These are phyloP conservation scores for Alnus rubra DNA, from an alignment of 306 rosid genomes.

Conservation along the genomic window DNA sequence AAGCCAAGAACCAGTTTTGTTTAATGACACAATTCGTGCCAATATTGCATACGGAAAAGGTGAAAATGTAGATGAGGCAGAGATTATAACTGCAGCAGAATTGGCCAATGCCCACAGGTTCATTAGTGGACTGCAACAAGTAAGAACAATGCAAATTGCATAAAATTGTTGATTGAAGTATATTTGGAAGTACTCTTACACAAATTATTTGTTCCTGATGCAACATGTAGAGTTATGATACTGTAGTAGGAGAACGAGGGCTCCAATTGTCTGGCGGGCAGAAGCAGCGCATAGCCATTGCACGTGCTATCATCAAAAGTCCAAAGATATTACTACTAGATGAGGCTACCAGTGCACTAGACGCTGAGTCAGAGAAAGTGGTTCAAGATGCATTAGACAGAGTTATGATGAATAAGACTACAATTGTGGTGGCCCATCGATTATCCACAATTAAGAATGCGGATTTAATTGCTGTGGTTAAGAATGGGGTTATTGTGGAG, in stretches of 20 bases:
- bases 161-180: background rate
- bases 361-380: constrained; percentile 80
- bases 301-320: constrained; percentile 77
- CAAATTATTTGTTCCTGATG: constrained; percentile 13
- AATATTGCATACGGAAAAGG: constrained; percentile 83
- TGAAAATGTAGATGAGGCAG: constrained; percentile 75
- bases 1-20: constrained; percentile 79
- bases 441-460: constrained; percentile 83
- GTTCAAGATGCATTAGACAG: constrained; percentile 87
- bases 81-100: constrained; percentile 67
- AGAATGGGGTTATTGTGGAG: constrained; percentile 79
- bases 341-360: constrained; percentile 89
- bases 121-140: constrained; percentile 74
- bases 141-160: constrained; percentile 17
- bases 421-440: constrained; percentile 81
- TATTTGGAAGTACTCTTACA: background rate
- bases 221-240: constrained; percentile 63
- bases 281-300: constrained; percentile 82
- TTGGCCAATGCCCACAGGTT: constrained; percentile 82
- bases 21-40: constrained; percentile 72
- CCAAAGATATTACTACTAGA: constrained; percentile 75
- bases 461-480: constrained; percentile 79
- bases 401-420: constrained; percentile 75
- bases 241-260: constrained; percentile 81
- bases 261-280: constrained; percentile 84